Conservation (phyloP, 2,329 filamentous ascomycete species). For the Fonsecaea nubica region DNA sequence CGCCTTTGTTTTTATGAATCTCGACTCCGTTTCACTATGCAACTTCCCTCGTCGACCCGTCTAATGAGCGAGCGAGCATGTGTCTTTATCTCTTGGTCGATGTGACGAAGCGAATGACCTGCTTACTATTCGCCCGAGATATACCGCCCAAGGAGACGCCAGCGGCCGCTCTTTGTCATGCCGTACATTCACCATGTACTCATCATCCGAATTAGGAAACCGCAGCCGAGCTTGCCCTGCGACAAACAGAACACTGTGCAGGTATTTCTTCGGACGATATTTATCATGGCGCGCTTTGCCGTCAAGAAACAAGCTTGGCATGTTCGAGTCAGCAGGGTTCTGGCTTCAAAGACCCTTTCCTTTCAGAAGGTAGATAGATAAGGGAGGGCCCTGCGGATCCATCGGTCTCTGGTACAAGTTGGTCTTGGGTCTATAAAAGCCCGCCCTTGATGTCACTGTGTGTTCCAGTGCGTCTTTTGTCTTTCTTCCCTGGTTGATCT, state of each 20-base stretch:
- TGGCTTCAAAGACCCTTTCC: not conserved
- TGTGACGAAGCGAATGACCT: not conserved
- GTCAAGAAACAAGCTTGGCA: not conserved
- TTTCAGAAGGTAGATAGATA: not conserved
- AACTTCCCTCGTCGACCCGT: not conserved
- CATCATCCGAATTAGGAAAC: conserved; percentile 12
- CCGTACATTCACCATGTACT: not conserved
- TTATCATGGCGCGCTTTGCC: not conserved
- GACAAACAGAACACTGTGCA: not conserved
- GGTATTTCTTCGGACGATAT: not conserved
- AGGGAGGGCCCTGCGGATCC: not conserved
- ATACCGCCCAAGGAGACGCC: not conserved
- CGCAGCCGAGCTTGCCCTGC: conserved; percentile 7
- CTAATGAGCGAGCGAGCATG: not conserved
- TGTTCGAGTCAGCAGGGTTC: not conserved
- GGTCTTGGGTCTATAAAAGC: conserved; percentile 7
- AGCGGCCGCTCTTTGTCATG: not conserved
- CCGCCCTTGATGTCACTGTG: not conserved
- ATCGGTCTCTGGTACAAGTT: not conserved
- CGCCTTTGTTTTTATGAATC: not conserved
- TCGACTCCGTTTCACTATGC: not conserved
- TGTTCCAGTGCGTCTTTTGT: too few relatives aligned
- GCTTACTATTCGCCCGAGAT: not conserved
- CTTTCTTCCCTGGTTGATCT: not conserved
- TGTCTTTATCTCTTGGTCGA: not conserved